Evolutionary conservation across 352 stramenopile genomes (phyloP).

Genomic region (Pythium graminicola): DNA sequence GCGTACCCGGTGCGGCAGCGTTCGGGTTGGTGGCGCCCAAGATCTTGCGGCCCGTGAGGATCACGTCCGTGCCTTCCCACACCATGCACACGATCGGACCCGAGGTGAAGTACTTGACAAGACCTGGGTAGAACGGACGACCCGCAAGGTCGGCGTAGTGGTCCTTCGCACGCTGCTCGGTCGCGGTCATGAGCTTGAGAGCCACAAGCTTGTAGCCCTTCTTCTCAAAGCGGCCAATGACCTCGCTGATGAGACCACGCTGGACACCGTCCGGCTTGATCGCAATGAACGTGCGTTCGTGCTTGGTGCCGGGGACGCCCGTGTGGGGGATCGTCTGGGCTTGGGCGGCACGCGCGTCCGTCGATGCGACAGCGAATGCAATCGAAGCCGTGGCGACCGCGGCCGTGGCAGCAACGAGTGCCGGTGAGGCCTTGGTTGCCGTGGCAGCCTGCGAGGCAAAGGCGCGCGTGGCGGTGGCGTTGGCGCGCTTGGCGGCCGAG

Average conservation of each 20-base stretch:
- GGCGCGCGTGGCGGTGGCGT: conserved; percentile 27
- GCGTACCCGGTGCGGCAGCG: conserved; percentile 93
- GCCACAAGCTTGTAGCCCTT: conserved; percentile 97
- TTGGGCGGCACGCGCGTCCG: conserved; percentile 37
- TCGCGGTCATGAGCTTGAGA: conserved; percentile 87
- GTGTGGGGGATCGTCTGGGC: conserved; percentile 10
- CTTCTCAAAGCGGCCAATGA: conserved; percentile 97
- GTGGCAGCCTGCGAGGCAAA: conserved; percentile 46
- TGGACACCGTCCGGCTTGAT: conserved; percentile 99
- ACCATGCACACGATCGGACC: conserved; percentile 92
- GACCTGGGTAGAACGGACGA: conserved; percentile 91
- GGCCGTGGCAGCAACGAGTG: conserved; percentile 39
- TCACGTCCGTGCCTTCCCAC: conserved; percentile 93
- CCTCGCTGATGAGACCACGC: conserved; percentile 92
- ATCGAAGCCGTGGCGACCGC: conserved; percentile 17
- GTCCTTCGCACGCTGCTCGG: conserved; percentile 74
- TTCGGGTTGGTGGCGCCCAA: conserved; percentile 96
- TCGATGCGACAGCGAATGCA: conserved; percentile 34
- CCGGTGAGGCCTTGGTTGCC: conserved; percentile 33
- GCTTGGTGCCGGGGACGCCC: conserved; percentile 27
- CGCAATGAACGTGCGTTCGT: conserved; percentile 86
- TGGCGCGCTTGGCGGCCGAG: conserved; percentile 49
- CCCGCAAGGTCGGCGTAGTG: conserved; percentile 93
- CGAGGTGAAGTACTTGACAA: conserved; percentile 96
- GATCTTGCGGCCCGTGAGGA: conserved; percentile 94